Percentiles rank a stretch among this genome's conserved stretches.
phyloP scores from a whole-genome alignment of 2,329 filamentous ascomycete genomes.

The Aureobasidium sp. region DNA sequence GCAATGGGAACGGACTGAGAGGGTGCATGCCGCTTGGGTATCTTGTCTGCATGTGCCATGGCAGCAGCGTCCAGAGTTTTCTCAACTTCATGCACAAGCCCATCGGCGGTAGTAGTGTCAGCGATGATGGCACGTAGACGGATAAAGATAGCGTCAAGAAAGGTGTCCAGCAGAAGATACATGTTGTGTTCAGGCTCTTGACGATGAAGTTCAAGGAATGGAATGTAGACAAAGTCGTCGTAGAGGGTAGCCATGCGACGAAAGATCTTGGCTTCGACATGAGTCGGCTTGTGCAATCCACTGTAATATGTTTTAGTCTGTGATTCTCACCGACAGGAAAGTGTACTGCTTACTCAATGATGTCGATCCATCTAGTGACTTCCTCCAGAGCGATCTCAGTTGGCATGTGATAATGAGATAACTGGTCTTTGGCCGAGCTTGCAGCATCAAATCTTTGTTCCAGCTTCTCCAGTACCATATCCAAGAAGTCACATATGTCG shows the following conservation, averaged over 20 bases:
- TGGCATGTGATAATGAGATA: neutral
- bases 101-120: neutral
- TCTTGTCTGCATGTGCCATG: neutral
- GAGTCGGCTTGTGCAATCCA: constrained; percentile 6
- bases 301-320: neutral
- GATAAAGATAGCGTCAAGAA: constrained; percentile 1
- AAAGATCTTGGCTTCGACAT: constrained; percentile 7
- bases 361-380: constrained; percentile 1
- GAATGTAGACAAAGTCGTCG: constrained; percentile 12
- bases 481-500: constrained; percentile 9
- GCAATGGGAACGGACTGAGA: constrained; percentile 4
- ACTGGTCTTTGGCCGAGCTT: neutral
- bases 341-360: constrained; percentile 1
- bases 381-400: neutral
- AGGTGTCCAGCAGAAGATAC: constrained; percentile 12
- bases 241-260: constrained; percentile 11
- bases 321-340: neutral
- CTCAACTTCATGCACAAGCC: neutral
- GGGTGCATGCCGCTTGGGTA: neutral
- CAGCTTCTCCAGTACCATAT: neutral
- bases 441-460: constrained; percentile 2
- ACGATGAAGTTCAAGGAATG: constrained; percentile 13
- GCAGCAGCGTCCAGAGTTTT: neutral
- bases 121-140: neutral
- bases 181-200: constrained; percentile 17